Base-by-base conservation (phyloP, 495 filamentous ascomycete species). In the Aspergillus panamensis region DNA sequence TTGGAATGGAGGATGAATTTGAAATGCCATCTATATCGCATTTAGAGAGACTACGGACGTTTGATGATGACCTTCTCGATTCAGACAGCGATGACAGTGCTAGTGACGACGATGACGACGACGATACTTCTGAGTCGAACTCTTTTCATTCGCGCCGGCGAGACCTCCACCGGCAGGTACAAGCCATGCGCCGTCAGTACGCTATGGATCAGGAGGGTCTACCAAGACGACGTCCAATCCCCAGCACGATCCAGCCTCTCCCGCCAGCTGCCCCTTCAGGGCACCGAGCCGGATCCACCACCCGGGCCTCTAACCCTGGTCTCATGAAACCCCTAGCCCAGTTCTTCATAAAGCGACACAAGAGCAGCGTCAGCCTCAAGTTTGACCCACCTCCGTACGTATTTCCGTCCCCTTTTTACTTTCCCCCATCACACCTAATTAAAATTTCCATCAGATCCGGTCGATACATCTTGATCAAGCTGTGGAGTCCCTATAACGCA, bases 381-480 rank as follows among this genome's bases (percentile, higher is more conserved):
- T 97, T 97, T 68, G 88, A 96, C 62, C 92, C 93, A 43, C 87
- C 91, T 31, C 83, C 94, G 74, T 95, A 85, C 68, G 82, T 75
- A 25, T 45, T 42, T 21, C 10, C 14, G n/a, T 43, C 19, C 19
- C 35, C 5, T 25, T 35, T 10, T n/a, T 8, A 14, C 17, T 48
- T 14, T 16, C 45, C 10, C 6, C 30, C 19, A 17, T 10, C 21
- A 14, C 49, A 51, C 55, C 49, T 64, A 59, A 62, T 51, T 55
- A 20, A 58, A 33, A 8, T 44, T 6, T 42, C 13, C 21, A 6
- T 43, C 50, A 86, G 83, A 9, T 83, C 82, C 32, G 91, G 87
- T 12, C 79, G 87, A 39, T 93, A 84, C 67, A 86, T 96, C 53
- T 66, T 96, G 40, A 75, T 96, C 59, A 95, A 95, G 75, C 80